Evolutionary conservation across 352 stramenopile species (phyloP).

Genomic region (Phytophthora cryptogea): DNA sequence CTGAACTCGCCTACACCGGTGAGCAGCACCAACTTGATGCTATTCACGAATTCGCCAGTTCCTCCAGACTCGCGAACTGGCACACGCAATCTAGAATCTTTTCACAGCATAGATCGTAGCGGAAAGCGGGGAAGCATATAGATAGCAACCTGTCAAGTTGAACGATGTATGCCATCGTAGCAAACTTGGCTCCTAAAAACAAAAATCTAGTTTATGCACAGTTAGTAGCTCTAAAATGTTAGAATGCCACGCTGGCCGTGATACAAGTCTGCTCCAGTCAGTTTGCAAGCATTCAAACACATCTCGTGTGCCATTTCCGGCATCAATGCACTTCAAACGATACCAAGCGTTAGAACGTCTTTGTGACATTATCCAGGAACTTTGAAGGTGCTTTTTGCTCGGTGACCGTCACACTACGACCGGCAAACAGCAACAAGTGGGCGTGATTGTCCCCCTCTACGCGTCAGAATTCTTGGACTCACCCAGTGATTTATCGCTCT

Average conservation of each 20-base stretch:
- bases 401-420: neutral
- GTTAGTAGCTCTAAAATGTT: too few relatives aligned
- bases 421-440: slow-evolving; percentile 7
- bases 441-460: slow-evolving; percentile 4
- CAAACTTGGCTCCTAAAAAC: neutral
- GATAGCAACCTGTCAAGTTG: neutral
- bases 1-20: slow-evolving; percentile 26
- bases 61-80: slow-evolving; percentile 16
- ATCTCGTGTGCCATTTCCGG: too few relatives aligned
- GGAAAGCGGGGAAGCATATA: slow-evolving; percentile 10
- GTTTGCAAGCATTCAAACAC: too few relatives aligned
- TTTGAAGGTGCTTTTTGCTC: neutral
- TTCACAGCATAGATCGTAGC: slow-evolving; percentile 18
- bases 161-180: too few relatives aligned
- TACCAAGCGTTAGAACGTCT: neutral
- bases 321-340: neutral
- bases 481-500: slow-evolving; percentile 60
- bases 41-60: slow-evolving; percentile 22
- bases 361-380: neutral
- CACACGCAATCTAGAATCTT: slow-evolving; percentile 19
- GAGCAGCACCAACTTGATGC: slow-evolving; percentile 22
- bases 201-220: too few relatives aligned
- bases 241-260: too few relatives aligned
- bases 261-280: too few relatives aligned
- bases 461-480: slow-evolving; percentile 49